Evolutionary conservation across 169 alveolate genomes (phyloP).

Genomic region (Amoebophrya sp.): DNA sequence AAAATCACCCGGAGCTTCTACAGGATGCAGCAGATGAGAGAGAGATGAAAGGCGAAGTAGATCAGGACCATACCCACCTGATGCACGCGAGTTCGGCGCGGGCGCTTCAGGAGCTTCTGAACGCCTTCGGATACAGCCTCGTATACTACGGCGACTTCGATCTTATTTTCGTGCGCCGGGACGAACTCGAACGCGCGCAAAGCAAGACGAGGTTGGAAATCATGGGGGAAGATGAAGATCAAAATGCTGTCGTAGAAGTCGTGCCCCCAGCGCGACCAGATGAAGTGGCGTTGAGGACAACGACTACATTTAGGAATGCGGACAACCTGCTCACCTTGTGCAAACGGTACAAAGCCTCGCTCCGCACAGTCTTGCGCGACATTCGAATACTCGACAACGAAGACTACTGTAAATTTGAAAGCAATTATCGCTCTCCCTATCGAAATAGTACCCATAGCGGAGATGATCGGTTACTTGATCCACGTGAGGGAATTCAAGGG

Average conservation of each 20-base stretch:
- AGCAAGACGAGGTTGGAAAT: too few relatives aligned
- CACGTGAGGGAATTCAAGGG: too few relatives aligned
- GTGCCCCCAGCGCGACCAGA: too few relatives aligned
- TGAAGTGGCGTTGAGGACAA: too few relatives aligned
- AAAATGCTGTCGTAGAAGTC: too few relatives aligned
- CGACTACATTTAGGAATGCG: not conserved
- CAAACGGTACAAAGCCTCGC: not conserved
- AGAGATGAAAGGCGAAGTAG: not conserved
- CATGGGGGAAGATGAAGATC: too few relatives aligned
- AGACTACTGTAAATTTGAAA: too few relatives aligned
- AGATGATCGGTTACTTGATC: too few relatives aligned
- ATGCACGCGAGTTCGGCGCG: not conserved
- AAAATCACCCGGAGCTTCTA: not conserved
- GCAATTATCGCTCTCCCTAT: too few relatives aligned
- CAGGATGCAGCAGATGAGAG: not conserved
- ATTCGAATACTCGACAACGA: not conserved
- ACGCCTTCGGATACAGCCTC: not conserved
- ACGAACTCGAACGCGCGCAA: not conserved
- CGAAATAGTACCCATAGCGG: too few relatives aligned
- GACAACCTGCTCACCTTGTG: not conserved
- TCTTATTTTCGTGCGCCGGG: not conserved
- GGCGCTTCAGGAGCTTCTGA: not conserved
- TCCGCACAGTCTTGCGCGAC: not conserved
- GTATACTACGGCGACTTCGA: not conserved
- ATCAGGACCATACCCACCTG: not conserved